Evolutionary conservation across 2,329 filamentous ascomycete genomes (phyloP), one percentile per base, ranked within the genome.

Genomic region (Stemphylium beticola): DNA sequence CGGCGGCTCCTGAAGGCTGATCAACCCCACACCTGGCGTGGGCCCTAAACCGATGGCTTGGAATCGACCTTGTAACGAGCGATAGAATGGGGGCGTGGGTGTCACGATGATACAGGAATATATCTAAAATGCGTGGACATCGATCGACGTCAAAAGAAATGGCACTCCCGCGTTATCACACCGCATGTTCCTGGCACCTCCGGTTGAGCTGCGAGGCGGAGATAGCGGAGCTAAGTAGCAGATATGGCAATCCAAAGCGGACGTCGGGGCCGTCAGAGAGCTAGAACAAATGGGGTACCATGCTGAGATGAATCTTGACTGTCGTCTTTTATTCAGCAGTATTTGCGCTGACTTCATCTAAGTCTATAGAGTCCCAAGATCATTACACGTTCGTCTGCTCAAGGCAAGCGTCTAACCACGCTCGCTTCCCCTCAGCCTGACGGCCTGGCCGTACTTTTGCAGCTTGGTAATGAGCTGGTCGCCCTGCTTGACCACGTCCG

Each of bases 381-480:
- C 61, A 65, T 63, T 62, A 65, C 58, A 67, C 60, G 41, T 54
- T 26, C 49, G 34, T 31, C n/a, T 15, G 41, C 8, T 17, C 56
- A n/a, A 33, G 37, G 18, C 36, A 34, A 14, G 15, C 2, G 11
- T 39, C 42, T 64, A 96, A 68, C 91, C 92, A 69, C 95, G 86
- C 83, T 99, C 95, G 74, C 93, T 98, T 36, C 95, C 95, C 69
- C 95, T 87, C 78, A 99, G 82, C 72, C 95, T 86, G 62, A 99
- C 95, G 2, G 95, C 90, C 79, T 99, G 95, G 39, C 95, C 95
- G 77, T 99, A 99, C 83, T 99, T 99, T 81, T 99, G 95, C 66
- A 99, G 82, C 84, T 99, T 99, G 54, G 95, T 99, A 75, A 99
- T 98, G 60, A 99, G 84, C 78, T 96, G 91, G 77, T 99, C 95